Conservation (phyloP, 1,284 basidiomycete species). For the Puccinia brachypodii region DNA sequence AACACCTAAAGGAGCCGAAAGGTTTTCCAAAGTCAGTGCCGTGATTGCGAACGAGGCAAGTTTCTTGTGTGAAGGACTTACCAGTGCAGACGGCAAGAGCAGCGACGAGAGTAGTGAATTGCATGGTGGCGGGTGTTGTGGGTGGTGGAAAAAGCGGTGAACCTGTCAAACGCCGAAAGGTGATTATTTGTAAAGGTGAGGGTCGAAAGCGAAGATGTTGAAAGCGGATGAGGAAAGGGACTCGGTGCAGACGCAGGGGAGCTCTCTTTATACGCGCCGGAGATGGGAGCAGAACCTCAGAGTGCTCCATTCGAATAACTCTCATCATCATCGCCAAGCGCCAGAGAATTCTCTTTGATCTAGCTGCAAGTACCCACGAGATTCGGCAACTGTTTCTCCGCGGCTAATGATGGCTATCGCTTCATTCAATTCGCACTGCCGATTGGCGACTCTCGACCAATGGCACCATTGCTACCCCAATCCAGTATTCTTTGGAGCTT, state of each 20-base stretch:
- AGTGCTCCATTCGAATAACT: no score
- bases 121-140: not conserved
- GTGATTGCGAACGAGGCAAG: not conserved
- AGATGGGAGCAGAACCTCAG: no score
- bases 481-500: no score
- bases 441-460: no score
- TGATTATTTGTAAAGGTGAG: not conserved
- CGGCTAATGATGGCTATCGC: no score
- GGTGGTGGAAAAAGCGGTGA: not conserved
- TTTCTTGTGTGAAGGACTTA: not conserved
- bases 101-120: not conserved
- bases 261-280: not conserved
- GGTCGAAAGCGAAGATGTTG: not conserved
- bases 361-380: no score
- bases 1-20: not conserved
- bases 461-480: no score
- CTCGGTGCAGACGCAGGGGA: not conserved
- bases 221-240: not conserved
- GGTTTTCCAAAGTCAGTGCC: not conserved
- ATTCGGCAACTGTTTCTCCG: no score
- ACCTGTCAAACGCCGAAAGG: not conserved
- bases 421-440: no score
- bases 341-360: no score
- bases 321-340: no score
- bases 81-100: not conserved